Percentiles rank a stretch among this genome's conserved stretches.
Conservation (phyloP, 2,329 filamentous ascomycete species). For the Lachnellula hyalina region DNA sequence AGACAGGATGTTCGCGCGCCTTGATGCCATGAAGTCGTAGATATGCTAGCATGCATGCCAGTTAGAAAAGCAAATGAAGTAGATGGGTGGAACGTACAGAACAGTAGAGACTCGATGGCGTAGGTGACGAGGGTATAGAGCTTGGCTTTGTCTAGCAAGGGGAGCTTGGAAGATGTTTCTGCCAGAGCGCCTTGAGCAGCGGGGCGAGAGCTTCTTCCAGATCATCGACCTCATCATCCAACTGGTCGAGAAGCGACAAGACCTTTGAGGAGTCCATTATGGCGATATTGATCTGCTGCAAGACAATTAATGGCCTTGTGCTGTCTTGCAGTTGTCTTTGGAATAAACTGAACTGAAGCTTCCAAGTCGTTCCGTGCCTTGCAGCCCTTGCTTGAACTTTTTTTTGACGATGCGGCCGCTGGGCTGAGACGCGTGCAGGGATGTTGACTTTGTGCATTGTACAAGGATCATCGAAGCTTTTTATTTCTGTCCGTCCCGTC, state of each 20-base stretch:
- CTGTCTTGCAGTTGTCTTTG: neutral
- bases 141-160: conserved; percentile 92
- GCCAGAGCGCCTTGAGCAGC: conserved; percentile 61
- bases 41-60: conserved; percentile 49
- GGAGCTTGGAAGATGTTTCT: conserved; percentile 69
- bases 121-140: conserved; percentile 86
- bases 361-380: neutral
- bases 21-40: conserved; percentile 74
- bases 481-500: neutral
- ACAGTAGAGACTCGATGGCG: conserved; percentile 83
- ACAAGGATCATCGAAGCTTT: neutral
- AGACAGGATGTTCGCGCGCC: conserved; percentile 79
- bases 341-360: neutral
- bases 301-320: neutral
- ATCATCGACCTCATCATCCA: conserved; percentile 74
- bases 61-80: neutral
- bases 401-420: neutral
- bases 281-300: neutral
- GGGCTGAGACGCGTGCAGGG: neutral
- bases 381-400: neutral
- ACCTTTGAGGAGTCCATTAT: conserved; percentile 38
- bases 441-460: neutral
- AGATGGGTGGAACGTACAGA: conserved; percentile 53
- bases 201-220: conserved; percentile 70
- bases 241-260: conserved; percentile 36